Base-by-base conservation (phyloP, 495 filamentous ascomycete species). In the Glonium stellatum region DNA sequence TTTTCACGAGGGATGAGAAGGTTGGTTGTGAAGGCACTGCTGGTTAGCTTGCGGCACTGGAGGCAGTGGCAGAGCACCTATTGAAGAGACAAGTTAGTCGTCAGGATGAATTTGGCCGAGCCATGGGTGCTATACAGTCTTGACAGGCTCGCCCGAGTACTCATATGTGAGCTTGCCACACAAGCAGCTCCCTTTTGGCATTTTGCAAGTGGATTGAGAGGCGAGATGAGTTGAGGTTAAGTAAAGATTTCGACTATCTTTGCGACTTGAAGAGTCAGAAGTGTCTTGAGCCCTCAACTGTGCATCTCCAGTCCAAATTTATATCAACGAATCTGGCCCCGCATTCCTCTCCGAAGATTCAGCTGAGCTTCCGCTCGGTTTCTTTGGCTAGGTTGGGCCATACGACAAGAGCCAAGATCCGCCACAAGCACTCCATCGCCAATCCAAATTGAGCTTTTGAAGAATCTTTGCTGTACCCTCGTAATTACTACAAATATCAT, bases 21-120 rank as follows among this genome's bases (percentile, higher is more conserved):
- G 39, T 64, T 67, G 53, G 61, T 64, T 0, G 61, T 58, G 39
- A 57, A 64, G 31, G 56, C 61, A 3, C 44, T 51, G 25, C 61
- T 50, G 5, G 65, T 64, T 10, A 61, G 58, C 21, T 55, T 49
- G 42, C 42, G 42, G 50, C 61, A 67, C 22, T 64, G 58, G n/a
- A 60, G 25, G 61, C 65, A 64, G 36, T 64, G 61, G 55, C 65
- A 67, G 22, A 67, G 61, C 4, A 62, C 61, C 65, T 67, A 31
- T 31, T 31, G 27, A 2, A 31, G 57, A 22, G 48, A 27, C 35
- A 5, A n/a, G 18, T 62, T 31, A 62, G 54, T 21, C 46, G 39
- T 34, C 19, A 57, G 37, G 13, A 4, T 18, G 41, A 5, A 11
- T 36, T n/a, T n/a, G 31, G 18, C 19, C 5, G 0, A 27, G 9